Percentiles rank a stretch among this genome's conserved stretches.
phyloP scores from a whole-genome alignment of 306 rosid genomes.

The Ormosia emarginata region DNA sequence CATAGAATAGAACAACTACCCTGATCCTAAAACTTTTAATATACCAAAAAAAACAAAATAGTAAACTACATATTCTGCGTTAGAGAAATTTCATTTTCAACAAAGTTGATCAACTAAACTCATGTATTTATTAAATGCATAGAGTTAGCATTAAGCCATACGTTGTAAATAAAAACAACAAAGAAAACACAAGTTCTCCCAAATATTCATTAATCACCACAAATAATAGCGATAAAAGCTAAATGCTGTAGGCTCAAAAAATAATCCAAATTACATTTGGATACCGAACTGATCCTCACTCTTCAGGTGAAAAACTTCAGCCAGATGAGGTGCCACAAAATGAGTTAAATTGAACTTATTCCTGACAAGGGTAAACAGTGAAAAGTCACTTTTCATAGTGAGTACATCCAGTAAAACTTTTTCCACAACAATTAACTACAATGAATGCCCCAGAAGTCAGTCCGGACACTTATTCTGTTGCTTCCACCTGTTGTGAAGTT shows the following conservation, averaged over 20 bases:
- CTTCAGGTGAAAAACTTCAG: neutral
- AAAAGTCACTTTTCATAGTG: constrained; percentile 17
- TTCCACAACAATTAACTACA: constrained; percentile 24
- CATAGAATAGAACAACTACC: too few relatives aligned
- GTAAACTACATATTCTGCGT: neutral
- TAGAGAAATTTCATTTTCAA: neutral
- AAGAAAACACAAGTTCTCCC: neutral
- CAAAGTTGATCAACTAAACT: neutral
- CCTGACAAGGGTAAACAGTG: neutral
- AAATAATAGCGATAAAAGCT: neutral
- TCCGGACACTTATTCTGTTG: constrained; percentile 44
- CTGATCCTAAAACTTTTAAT: neutral
- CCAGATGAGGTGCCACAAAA: constrained; percentile 18
- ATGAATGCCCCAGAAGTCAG: neutral
- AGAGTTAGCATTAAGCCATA: neutral
- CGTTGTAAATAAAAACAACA: neutral
- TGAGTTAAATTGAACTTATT: constrained; percentile 33
- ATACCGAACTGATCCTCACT: constrained; percentile 11
- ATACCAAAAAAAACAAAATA: neutral
- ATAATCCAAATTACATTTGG: constrained; percentile 10
- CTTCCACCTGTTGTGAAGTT: constrained; percentile 49
- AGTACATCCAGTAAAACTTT: constrained; percentile 11
- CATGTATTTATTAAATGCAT: neutral
- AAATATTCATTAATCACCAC: constrained; percentile 16
- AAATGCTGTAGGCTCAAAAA: neutral